Base-by-base conservation (phyloP, 257 asterid genomes). In the Anisodus tanguticus region DNA sequence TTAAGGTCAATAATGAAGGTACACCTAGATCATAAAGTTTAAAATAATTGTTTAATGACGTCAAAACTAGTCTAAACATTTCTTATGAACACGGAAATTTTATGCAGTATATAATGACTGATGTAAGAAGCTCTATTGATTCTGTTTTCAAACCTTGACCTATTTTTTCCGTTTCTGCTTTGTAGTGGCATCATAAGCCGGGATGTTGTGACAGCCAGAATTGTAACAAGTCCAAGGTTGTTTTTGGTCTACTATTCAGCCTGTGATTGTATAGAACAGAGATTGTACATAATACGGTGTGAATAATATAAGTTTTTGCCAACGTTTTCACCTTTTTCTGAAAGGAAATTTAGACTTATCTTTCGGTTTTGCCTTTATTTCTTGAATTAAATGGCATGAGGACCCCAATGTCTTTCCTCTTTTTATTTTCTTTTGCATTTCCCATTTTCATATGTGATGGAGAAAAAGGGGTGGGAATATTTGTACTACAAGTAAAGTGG, bases 1-100 rank as follows among this genome's bases (percentile, higher is more conserved):
- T 94, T 86, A 94, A 93, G 89, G 92, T 92, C 39, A 95, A 31
- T 31, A 31, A 90, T 45, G 90, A 90, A 92, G 97, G 97, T 90
- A 93, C 81, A 68, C 43, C 19, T 16, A 62, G 80, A 49, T 11
- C 39, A 22, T 26, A 13, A 16, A 51, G 9, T 66, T 82, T 74
- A 26, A 8, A 19, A n/a, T 10, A 59, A 35, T 37, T 41, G 17
- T 31, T 45, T 77, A 6, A 22, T 35, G 26, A 16, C 2, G 0
- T 80, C 3, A 64, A 3, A 49, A 26, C 49, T 41, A 62, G 51
- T 41, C 60, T 81, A 62, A 45, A 16, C 15, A 26, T 51, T 76
- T 51, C 15, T 39, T 19, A 80, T 41, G 58, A 80, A 80, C 41
- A 62, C 22, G 8, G 53, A 39, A 60, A 60, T 6, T n/a, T 9